phyloP scores from a whole-genome alignment of 78 protist genomes.

The Emiliania huxleyi region DNA sequence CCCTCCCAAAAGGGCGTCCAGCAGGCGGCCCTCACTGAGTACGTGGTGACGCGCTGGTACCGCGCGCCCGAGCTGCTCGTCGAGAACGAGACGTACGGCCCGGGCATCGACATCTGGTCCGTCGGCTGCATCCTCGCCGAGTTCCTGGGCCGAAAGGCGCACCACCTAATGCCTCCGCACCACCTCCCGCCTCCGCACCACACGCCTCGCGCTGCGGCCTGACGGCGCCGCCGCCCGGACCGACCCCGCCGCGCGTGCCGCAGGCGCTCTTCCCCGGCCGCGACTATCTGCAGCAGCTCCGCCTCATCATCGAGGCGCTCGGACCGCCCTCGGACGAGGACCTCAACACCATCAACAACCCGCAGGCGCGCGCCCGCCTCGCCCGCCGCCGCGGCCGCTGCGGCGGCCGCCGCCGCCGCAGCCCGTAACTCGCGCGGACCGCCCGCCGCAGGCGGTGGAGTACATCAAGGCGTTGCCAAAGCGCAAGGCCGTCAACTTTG shows the following conservation, averaged over 20 bases:
- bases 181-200: no score
- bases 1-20: not conserved
- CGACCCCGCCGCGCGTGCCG: no score
- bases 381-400: no score
- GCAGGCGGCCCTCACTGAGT: not conserved
- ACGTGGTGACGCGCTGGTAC: constrained; percentile 76
- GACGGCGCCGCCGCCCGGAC: no score
- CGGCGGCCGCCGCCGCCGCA: no score
- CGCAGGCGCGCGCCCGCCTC: no score
- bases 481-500: not conserved
- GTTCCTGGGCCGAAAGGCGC: constrained; percentile 52
- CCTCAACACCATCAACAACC: not conserved
- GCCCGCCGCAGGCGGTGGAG: constrained; percentile 7
- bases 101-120: constrained; percentile 65
- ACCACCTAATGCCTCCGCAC: no score
- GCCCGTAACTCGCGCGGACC: no score
- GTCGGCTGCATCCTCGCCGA: constrained; percentile 81
- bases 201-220: no score
- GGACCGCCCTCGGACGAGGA: not conserved
- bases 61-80: constrained; percentile 79
- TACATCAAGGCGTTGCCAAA: constrained; percentile 34
- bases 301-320: constrained; percentile 10
- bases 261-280: constrained; percentile 34
- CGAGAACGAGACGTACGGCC: not conserved
- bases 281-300: constrained; percentile 37